Conservation (phyloP, 208 protist species). For the Leishmania gerbilli region DNA sequence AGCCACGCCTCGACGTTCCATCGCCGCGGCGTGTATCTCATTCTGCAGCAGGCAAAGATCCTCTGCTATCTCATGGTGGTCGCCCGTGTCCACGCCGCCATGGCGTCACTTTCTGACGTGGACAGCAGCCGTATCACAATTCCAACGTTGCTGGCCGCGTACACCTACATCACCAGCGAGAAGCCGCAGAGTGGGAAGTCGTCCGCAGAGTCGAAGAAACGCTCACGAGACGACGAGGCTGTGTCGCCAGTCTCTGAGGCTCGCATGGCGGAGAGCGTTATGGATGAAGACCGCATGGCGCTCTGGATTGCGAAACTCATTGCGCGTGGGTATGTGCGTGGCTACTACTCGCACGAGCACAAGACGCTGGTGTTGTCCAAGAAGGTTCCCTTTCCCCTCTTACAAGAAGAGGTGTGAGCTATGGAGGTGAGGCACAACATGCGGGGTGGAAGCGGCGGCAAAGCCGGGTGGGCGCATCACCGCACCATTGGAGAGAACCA, state of each 20-base stretch:
- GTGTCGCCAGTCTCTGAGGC: neutral
- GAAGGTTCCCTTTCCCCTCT: conserved; percentile 62
- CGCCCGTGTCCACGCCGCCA: conserved; percentile 55
- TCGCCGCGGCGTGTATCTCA: conserved; percentile 74
- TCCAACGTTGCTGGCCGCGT: conserved; percentile 52
- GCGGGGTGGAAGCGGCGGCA: neutral
- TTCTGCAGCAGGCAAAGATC: conserved; percentile 59
- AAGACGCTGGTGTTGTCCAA: conserved; percentile 80
- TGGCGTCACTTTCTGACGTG: conserved; percentile 37
- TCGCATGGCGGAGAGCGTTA: conserved; percentile 23
- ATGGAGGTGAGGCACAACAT: too few species aligned
- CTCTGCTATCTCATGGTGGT: conserved; percentile 71
- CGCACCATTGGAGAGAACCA: neutral
- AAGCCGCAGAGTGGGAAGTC: neutral
- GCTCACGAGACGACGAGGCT: conserved; percentile 9
- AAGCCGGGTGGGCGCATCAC: neutral
- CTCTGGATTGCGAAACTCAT: conserved; percentile 78
- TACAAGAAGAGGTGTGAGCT: conserved; percentile 17
- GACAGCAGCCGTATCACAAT: conserved; percentile 80
- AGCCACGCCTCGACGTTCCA: conserved; percentile 44
- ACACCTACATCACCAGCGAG: conserved; percentile 33
- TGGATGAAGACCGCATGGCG: conserved; percentile 70
- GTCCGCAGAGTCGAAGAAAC: conserved; percentile 20
- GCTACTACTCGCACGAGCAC: conserved; percentile 86
- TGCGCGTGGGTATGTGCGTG: conserved; percentile 60